phyloP scores from a whole-genome alignment of 257 asterid genomes.

The Catharanthus roseus region DNA sequence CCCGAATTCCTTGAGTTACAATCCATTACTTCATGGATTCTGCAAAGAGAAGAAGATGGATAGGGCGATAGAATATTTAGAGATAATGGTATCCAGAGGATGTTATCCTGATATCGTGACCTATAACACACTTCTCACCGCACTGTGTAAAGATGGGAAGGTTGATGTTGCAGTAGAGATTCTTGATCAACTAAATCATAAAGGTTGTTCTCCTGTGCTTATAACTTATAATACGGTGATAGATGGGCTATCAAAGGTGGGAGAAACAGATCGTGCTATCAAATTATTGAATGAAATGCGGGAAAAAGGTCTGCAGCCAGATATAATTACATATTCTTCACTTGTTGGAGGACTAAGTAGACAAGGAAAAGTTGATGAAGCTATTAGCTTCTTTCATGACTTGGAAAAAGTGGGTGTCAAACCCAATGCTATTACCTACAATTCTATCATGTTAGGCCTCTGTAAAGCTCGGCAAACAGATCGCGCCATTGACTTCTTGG shows the following conservation, averaged over 20 bases:
- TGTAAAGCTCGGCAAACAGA: conserved; percentile 73
- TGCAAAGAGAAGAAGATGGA: conserved; percentile 89
- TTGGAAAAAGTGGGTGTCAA: conserved; percentile 54
- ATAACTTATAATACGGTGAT: conserved; percentile 83
- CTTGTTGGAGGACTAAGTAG: conserved; percentile 66
- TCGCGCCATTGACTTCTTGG: conserved; percentile 77
- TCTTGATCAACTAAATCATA: conserved; percentile 53
- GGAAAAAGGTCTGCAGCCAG: conserved; percentile 61
- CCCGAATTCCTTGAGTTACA: conserved; percentile 79
- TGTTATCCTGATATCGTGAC: conserved; percentile 91
- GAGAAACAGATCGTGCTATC: conserved; percentile 57
- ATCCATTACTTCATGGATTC: conserved; percentile 77
- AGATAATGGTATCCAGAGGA: conserved; percentile 70
- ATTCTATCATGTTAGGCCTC: conserved; percentile 68
- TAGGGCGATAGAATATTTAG: conserved; percentile 74
- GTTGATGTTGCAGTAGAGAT: conserved; percentile 74
- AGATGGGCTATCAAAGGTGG: conserved; percentile 73
- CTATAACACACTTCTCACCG: conserved; percentile 74
- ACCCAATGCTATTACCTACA: conserved; percentile 65
- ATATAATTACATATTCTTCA: conserved; percentile 63
- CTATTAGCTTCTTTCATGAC: conserved; percentile 55
- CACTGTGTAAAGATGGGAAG: conserved; percentile 79
- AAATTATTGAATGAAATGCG: conserved; percentile 59
- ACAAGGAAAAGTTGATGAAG: conserved; percentile 76
- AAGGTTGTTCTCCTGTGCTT: conserved; percentile 73